phyloP scores from a whole-genome alignment of 345 rosid species.

The Ricinus communis region DNA sequence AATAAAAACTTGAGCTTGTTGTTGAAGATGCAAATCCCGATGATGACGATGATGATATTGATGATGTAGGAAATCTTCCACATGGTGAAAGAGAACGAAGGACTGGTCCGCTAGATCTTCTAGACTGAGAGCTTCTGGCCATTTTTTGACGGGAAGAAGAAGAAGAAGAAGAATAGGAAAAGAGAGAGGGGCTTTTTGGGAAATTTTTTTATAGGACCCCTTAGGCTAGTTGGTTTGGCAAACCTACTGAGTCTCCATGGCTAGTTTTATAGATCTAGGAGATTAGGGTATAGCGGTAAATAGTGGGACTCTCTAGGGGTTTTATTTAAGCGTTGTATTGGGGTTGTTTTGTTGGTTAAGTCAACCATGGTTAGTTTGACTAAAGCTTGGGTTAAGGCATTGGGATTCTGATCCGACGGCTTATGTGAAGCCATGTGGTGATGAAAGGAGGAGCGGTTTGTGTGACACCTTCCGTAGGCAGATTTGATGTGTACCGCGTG shows the following conservation, averaged over 20 bases:
- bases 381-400: conserved; percentile 18
- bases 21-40: conserved; percentile 65
- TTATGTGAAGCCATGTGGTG: conserved; percentile 9
- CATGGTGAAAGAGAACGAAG: conserved; percentile 55
- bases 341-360: conserved; percentile 1
- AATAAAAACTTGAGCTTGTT: conserved; percentile 50
- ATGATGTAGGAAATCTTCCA: conserved; percentile 37
- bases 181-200: neutral
- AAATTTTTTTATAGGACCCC: conserved; percentile 27
- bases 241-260: conserved; percentile 65
- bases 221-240: conserved; percentile 58
- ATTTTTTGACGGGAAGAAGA: conserved; percentile 21
- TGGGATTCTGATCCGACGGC: conserved; percentile 49
- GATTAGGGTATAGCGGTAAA: conserved; percentile 28
- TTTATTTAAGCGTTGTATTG: neutral
- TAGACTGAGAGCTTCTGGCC: conserved; percentile 33
- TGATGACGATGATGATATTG: conserved; percentile 31
- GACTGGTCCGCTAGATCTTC: conserved; percentile 54
- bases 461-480: conserved; percentile 27
- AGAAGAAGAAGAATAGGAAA: neutral
- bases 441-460: conserved; percentile 24
- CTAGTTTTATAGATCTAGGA: conserved; percentile 29
- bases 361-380: conserved; percentile 32
- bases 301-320: neutral
- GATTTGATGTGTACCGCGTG: conserved; percentile 42